These are phyloP conservation scores for Mycena chlorophos DNA, from an alignment of 768 basidiomycete genomes.

Conservation along the genomic window DNA sequence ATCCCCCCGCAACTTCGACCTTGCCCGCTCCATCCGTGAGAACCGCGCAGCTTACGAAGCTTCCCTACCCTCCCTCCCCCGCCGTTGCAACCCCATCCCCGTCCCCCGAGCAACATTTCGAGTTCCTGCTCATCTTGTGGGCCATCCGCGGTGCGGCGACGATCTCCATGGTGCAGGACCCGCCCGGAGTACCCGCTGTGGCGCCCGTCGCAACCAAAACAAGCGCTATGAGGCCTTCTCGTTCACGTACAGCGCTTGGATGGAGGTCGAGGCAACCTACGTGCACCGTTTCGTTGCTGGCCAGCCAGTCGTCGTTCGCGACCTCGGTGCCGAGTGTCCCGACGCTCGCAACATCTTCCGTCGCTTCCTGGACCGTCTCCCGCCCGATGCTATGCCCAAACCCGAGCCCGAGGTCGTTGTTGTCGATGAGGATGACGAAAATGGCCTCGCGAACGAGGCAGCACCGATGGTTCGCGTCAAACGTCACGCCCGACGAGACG, in stretches of 20 bases:
- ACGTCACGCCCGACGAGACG: background rate
- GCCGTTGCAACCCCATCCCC: background rate
- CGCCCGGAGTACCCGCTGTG: background rate
- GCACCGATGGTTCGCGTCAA: background rate
- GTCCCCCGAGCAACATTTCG: background rate
- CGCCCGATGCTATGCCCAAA: background rate
- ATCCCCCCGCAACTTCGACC: background rate
- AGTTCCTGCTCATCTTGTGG: background rate
- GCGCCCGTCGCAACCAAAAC: background rate
- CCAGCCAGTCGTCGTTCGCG: background rate
- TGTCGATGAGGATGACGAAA: background rate
- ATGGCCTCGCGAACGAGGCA: too few relatives aligned
- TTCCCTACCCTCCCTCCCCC: background rate
- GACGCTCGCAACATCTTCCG: background rate
- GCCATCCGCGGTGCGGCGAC: background rate
- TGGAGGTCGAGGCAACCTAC: background rate
- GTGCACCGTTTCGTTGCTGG: background rate
- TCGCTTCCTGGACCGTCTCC: background rate
- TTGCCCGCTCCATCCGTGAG: background rate
- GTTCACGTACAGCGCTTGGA: background rate
- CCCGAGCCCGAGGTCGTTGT: background rate
- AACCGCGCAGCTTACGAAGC: background rate
- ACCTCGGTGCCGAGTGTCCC: background rate
- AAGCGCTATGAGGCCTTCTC: background rate
- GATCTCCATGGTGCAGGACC: background rate